Conservation (phyloP, 352 stramenopile species). For the Globisporangium solare region DNA sequence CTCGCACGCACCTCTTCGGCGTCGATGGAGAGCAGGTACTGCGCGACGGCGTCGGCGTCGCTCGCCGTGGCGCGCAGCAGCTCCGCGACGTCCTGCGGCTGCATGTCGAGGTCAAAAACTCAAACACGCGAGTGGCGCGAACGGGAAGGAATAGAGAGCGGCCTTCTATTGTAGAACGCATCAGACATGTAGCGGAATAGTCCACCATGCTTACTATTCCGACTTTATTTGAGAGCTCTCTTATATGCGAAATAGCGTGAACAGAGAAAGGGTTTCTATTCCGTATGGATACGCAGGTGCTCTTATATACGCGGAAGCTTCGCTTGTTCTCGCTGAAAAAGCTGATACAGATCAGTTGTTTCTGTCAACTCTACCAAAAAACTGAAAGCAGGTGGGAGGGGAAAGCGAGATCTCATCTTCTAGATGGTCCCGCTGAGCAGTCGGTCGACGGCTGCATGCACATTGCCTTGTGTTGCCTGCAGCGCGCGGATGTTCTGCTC, state of each 20-base stretch:
- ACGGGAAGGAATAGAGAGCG: not conserved
- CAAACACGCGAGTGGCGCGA: not conserved
- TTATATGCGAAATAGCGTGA: not conserved
- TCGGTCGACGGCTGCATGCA: constrained; percentile 87
- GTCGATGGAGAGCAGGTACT: constrained; percentile 59
- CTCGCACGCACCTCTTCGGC: constrained; percentile 38
- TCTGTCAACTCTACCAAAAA: no score
- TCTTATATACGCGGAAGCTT: no score
- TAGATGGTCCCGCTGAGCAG: constrained; percentile 74
- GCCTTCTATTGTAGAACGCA: not conserved
- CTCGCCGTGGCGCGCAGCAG: constrained; percentile 57
- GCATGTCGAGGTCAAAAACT: constrained; percentile 6
- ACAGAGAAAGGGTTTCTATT: no score
- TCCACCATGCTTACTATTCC: not conserved
- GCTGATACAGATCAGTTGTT: no score
- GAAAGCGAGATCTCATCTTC: not conserved
- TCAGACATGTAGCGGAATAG: not conserved
- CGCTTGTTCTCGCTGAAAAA: no score
- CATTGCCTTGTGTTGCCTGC: constrained; percentile 83
- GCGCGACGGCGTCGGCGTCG: constrained; percentile 52
- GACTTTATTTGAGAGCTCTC: not conserved
- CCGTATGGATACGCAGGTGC: no score
- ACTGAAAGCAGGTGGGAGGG: no score
- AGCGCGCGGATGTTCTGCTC: constrained; percentile 86
- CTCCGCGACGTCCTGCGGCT: constrained; percentile 36